Conservation (phyloP, 169 alveolate genomes). For the Theileria annulata region DNA sequence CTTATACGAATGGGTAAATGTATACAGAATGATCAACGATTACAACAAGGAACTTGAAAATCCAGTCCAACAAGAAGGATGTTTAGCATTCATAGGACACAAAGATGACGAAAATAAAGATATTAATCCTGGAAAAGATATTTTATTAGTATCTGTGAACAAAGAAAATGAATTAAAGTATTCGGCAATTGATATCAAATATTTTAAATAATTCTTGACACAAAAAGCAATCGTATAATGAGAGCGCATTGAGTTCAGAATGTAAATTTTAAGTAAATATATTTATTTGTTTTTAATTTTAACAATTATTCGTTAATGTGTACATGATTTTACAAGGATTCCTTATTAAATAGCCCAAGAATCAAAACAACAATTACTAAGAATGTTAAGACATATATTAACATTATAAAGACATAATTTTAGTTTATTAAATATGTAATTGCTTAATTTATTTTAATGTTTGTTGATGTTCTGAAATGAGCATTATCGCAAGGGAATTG, state of each 20-base stretch:
- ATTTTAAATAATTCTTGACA: neutral
- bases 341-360: no score
- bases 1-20: slow-evolving; percentile 52
- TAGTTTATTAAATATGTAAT: no score
- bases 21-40: slow-evolving; percentile 4
- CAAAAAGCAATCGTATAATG: no score
- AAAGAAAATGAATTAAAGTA: slow-evolving; percentile 20
- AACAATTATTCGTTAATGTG: no score
- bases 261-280: no score
- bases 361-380: no score
- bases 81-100: neutral
- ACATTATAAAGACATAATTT: neutral
- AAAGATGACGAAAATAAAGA: neutral
- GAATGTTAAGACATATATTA: neutral
- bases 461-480: neutral
- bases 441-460: neutral
- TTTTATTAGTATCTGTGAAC: neutral
- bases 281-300: neutral
- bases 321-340: no score
- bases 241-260: no score
- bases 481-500: slow-evolving; percentile 53
- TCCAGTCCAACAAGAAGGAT: neutral
- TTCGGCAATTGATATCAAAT: neutral
- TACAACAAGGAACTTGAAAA: neutral
- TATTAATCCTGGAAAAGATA: neutral